phyloP scores from a whole-genome alignment of 1,139 yeast genomes.

The Scheffersomyces illinoinensis region DNA sequence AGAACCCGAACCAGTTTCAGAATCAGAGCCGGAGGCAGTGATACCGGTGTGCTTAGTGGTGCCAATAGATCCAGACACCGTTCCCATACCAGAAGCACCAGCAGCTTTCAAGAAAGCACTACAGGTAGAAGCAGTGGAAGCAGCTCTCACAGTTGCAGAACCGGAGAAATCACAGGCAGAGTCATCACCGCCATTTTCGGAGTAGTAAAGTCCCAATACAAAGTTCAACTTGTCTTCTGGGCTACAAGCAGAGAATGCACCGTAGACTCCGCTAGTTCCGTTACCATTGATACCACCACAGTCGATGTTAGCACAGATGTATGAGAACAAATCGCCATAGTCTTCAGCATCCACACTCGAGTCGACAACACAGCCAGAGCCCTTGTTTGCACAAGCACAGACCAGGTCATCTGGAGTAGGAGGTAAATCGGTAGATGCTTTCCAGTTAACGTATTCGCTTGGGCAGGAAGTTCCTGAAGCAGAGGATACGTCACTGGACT shows the following conservation, averaged over 20 bases:
- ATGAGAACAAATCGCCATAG: constrained; percentile 36
- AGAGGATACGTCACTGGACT: constrained; percentile 32
- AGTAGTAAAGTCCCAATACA: constrained; percentile 42
- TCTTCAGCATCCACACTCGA: constrained; percentile 29
- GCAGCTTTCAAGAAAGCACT: constrained; percentile 21
- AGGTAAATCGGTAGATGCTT: constrained; percentile 41
- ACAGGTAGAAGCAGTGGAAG: constrained; percentile 21
- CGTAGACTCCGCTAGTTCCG: constrained; percentile 41
- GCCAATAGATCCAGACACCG: constrained; percentile 17
- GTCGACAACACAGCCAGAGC: constrained; percentile 39
- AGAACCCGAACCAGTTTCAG: constrained; percentile 6
- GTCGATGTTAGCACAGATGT: constrained; percentile 35
- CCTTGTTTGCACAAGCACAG: constrained; percentile 38
- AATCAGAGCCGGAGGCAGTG: constrained; percentile 3
- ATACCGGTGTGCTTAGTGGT: constrained; percentile 13
- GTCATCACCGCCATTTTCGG: constrained; percentile 23
- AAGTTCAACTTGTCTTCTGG: constrained; percentile 41
- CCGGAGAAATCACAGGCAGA: constrained; percentile 47
- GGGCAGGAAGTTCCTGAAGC: constrained; percentile 38
- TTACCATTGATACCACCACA: constrained; percentile 40
- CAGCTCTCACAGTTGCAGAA: constrained; percentile 34
- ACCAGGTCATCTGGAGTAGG: constrained; percentile 44
- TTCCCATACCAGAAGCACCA: constrained; percentile 22
- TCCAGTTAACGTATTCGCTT: constrained; percentile 35
- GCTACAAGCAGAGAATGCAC: constrained; percentile 42